phyloP scores from a whole-genome alignment of 2,329 filamentous ascomycete genomes.

The Helotiales sp. region DNA sequence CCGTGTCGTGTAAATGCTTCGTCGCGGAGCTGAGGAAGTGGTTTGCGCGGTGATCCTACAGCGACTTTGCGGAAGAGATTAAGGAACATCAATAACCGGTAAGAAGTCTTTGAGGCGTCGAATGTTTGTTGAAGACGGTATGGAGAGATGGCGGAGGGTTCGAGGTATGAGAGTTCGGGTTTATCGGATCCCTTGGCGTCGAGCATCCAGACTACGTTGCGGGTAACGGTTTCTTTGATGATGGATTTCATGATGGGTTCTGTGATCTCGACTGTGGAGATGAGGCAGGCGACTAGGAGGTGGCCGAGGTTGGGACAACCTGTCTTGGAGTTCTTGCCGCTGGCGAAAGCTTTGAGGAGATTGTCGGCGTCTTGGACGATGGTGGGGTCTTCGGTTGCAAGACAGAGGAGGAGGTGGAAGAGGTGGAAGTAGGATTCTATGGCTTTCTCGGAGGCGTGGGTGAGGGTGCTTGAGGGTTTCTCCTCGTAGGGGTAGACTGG shows the following conservation, averaged over 20 bases:
- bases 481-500: slow-evolving; percentile 3
- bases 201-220: slow-evolving; percentile 54
- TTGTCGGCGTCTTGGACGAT: slow-evolving; percentile 43
- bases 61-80: slow-evolving; percentile 49
- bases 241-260: slow-evolving; percentile 41
- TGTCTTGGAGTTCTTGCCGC: slow-evolving; percentile 41
- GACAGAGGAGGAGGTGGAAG: slow-evolving; percentile 50
- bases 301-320: slow-evolving; percentile 49
- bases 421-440: slow-evolving; percentile 54
- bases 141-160: slow-evolving; percentile 40
- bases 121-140: slow-evolving; percentile 51
- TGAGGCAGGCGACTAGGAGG: slow-evolving; percentile 47
- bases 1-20: slow-evolving; percentile 48
- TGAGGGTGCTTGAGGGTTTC: slow-evolving; percentile 40
- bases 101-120: slow-evolving; percentile 45
- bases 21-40: slow-evolving; percentile 42
- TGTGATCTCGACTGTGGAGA: slow-evolving; percentile 44
- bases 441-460: slow-evolving; percentile 51
- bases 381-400: slow-evolving; percentile 39
- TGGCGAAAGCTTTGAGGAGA: slow-evolving; percentile 40
- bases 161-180: slow-evolving; percentile 48
- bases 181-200: slow-evolving; percentile 33
- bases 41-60: slow-evolving; percentile 37
- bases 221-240: slow-evolving; percentile 49
- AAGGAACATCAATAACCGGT: slow-evolving; percentile 53